Evolutionary conservation across 805 yeast genomes (phyloP), one percentile per base, ranked within the genome.

Genomic region (Candida hungchunana): DNA sequence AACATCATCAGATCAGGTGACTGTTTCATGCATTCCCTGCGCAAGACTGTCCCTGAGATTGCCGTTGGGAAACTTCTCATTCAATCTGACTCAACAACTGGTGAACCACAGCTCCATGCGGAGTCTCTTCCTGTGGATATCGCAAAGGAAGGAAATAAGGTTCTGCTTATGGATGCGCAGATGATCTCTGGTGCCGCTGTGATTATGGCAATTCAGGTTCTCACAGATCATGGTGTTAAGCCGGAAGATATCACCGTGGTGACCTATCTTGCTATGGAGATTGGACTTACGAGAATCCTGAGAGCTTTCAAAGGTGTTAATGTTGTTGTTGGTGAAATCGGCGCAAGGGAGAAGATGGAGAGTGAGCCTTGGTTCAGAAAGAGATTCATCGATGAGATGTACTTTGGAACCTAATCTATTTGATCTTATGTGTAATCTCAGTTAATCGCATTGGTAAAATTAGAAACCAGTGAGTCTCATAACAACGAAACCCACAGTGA

Each of bases 61-160:
- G 71, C 76, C 9, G 69, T 87, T 23, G 97, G 98, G 0, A 85
- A 89, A 53, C 57, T 90, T 17, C 64, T 90, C 31, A 88, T 90
- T 49, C 96, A 88, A 59, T 80, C 95, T 7, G 96, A 89, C 57
- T 69, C 93, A 0, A 61, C 67, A 16, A 89, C 97, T 0, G 97
- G 97, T 7, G 97, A 90, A 60, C 97, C 98, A 1, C 89, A 82
- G 54, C 67, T 93, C 41, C 96, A 89, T 57, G 77, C 80, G n/a
- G 82, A 82, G 45, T 72, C 76, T 17, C 60, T 90, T 25, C 96
- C 97, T 0, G 47, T 47, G 0, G 50, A 51, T 8, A 48, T 65
- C 12, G 42, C 35, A 4, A 39, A 44, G 1, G 18, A 31, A 1
- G 56, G 46, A 20, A 51, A 50, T 22, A 75, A 72, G 42, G 76